Evolutionary conservation across 768 basidiomycete species (phyloP).

Genomic region (Leccinum imitatum): DNA sequence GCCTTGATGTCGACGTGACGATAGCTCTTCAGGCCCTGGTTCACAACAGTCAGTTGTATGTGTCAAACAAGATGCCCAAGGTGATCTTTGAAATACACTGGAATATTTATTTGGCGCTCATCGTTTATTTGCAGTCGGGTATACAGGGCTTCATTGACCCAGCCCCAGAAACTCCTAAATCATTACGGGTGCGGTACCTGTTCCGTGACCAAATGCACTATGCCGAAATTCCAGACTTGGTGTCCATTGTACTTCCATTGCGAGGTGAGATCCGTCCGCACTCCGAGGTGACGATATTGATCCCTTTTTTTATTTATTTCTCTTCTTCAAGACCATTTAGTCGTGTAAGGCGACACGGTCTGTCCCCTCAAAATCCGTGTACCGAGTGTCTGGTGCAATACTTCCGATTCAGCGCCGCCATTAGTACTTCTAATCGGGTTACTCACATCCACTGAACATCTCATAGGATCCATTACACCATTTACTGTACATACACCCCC

Average conservation of each 20-base stretch:
- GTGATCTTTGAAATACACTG: constrained; percentile 34
- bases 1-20: constrained; percentile 72
- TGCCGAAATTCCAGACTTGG: constrained; percentile 71
- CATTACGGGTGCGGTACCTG: constrained; percentile 67
- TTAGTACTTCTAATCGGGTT: neutral
- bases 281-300: constrained; percentile 5
- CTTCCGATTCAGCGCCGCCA: constrained; percentile 3
- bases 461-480: constrained; percentile 26
- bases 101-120: constrained; percentile 5
- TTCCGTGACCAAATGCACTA: constrained; percentile 76
- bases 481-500: constrained; percentile 27
- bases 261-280: constrained; percentile 51
- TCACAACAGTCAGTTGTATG: constrained; percentile 71
- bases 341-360: constrained; percentile 17
- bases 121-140: constrained; percentile 45
- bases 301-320: constrained; percentile 2
- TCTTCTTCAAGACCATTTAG: constrained; percentile 26
- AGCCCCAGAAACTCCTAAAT: constrained; percentile 69
- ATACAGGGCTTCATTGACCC: constrained; percentile 91
- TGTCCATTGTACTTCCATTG: constrained; percentile 70
- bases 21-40: constrained; percentile 81
- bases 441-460: constrained; percentile 9
- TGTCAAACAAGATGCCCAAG: constrained; percentile 76
- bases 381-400: constrained; percentile 6
- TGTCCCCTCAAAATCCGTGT: neutral